Conservation (phyloP, 2,329 filamentous ascomycete species). For the Colletotrichum sp. region DNA sequence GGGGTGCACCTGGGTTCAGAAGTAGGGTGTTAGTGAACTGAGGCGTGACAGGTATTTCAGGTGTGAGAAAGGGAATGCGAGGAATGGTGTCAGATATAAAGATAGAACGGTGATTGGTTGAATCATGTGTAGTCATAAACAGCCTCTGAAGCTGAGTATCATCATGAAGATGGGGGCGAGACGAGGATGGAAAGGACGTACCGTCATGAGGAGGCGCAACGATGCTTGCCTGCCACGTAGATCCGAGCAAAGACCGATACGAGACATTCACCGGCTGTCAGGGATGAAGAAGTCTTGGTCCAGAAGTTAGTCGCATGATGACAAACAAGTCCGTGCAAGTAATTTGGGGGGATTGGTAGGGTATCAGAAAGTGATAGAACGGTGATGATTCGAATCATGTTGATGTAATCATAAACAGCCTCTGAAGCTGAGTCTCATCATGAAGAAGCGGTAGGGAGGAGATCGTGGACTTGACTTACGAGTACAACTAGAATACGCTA, state of each 20-base stretch:
- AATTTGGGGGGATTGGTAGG: background rate
- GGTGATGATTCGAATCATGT: conserved; percentile 43
- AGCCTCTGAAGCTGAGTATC: conserved; percentile 48
- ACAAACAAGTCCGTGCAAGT: background rate
- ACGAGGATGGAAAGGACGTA: background rate
- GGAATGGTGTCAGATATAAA: conserved; percentile 8
- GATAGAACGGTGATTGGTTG: conserved; percentile 38
- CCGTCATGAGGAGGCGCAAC: background rate
- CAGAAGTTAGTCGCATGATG: background rate
- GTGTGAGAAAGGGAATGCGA: background rate
- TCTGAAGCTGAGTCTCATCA: conserved; percentile 47
- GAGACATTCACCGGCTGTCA: background rate
- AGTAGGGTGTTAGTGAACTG: background rate
- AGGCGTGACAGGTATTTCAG: background rate
- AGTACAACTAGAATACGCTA: no score
- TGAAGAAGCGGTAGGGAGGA: conserved; percentile 23
- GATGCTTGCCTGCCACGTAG: background rate
- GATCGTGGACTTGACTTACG: background rate
- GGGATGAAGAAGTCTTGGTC: background rate
- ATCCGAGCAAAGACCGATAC: background rate
- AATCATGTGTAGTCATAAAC: conserved; percentile 51
- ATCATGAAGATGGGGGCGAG: conserved; percentile 33
- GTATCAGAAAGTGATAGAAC: conserved; percentile 27
- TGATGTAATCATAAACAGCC: conserved; percentile 53
- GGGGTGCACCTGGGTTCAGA: background rate